Conservation (phyloP, 257 asterid species). For the Solanum appendiculatum region DNA sequence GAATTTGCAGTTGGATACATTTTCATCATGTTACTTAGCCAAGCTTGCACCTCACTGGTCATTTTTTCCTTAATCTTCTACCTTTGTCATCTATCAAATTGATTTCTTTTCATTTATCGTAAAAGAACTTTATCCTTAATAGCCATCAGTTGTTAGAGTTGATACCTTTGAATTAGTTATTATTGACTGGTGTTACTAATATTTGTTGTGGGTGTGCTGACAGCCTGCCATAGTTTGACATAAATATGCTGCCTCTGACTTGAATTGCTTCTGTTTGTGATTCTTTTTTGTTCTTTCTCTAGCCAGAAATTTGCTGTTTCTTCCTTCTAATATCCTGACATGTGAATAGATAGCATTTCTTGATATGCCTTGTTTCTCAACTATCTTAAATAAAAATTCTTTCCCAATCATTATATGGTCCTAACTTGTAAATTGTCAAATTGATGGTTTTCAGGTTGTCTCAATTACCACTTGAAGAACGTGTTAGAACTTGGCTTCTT, state of each 20-base stretch:
- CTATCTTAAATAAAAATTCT: neutral
- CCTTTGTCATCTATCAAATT: neutral
- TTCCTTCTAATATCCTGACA: neutral
- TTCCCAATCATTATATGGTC: neutral
- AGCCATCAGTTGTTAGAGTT: neutral
- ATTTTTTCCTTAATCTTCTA: neutral
- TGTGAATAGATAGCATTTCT: neutral
- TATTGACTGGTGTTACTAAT: neutral
- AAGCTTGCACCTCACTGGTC: neutral
- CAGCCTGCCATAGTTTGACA: neutral
- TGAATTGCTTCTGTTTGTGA: neutral
- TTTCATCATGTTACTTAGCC: neutral
- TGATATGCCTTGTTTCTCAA: neutral
- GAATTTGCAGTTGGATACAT: neutral
- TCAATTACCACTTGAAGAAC: constrained; percentile 62
- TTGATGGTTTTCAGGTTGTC: constrained; percentile 48
- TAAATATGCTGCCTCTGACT: neutral
- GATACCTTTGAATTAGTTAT: neutral
- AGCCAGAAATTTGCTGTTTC: neutral
- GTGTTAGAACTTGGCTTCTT: constrained; percentile 47
- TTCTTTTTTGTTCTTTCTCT: neutral
- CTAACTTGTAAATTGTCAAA: neutral
- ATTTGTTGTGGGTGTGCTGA: neutral
- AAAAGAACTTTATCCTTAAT: neutral
- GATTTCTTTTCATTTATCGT: neutral